Evolutionary conservation across 2,329 filamentous ascomycete genomes (phyloP).

Genomic region (Cercospora beticola): DNA sequence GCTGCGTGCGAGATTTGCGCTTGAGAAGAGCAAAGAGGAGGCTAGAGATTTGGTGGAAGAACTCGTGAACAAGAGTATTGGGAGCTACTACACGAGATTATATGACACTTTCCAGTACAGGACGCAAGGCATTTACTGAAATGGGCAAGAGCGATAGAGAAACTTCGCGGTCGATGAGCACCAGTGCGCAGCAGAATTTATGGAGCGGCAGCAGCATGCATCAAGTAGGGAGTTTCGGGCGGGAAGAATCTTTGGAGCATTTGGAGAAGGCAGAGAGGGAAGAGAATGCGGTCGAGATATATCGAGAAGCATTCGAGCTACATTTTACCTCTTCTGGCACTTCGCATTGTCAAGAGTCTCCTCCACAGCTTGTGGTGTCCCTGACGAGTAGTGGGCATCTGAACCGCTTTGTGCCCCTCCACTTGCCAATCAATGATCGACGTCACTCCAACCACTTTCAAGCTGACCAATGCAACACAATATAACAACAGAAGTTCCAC

Average conservation of each 20-base stretch:
- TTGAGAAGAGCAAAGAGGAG: slow-evolving; percentile 79
- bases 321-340: neutral
- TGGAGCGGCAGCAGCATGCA: neutral
- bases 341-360: neutral
- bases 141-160: neutral
- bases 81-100: slow-evolving; percentile 84
- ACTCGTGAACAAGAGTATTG: slow-evolving; percentile 75
- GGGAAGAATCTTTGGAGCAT: neutral
- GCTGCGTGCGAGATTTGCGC: slow-evolving; percentile 72
- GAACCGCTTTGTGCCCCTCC: neutral
- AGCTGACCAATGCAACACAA: neutral
- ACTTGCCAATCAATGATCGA: neutral
- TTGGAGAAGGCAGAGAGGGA: neutral
- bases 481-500: neutral
- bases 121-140: slow-evolving; percentile 80
- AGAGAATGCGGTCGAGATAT: neutral
- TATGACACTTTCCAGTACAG: slow-evolving; percentile 76
- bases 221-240: neutral
- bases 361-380: neutral
- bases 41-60: slow-evolving; percentile 81
- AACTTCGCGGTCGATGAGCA: neutral
- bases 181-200: neutral
- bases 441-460: neutral
- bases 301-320: neutral
- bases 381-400: neutral